phyloP scores from a whole-genome alignment of 257 asterid species.

The Solanum ossicruentum region DNA sequence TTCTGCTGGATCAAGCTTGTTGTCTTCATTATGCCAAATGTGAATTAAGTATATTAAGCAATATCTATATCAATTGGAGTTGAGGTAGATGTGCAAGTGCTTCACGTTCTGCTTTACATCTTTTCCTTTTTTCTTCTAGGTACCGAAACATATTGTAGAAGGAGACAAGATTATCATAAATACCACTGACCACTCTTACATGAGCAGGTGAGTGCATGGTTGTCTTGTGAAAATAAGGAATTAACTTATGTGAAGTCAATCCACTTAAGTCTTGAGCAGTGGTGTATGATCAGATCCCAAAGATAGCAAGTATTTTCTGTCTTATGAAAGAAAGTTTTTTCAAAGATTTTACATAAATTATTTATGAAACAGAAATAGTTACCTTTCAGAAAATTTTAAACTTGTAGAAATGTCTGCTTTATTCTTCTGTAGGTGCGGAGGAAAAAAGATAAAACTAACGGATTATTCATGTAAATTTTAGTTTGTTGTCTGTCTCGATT shows the following conservation, averaged over 20 bases:
- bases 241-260: no score
- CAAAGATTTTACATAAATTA: no score
- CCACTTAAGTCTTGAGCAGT: no score
- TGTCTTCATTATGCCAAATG: not conserved
- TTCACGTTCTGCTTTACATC: not conserved
- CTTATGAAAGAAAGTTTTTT: no score
- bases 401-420: no score
- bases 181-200: slow-evolving; percentile 46
- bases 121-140: slow-evolving; percentile 19
- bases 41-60: not conserved
- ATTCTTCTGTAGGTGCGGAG: no score
- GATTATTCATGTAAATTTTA: no score
- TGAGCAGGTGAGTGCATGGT: slow-evolving; percentile 42
- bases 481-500: not conserved
- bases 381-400: no score
- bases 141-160: slow-evolving; percentile 56
- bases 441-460: no score
- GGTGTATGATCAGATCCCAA: no score
- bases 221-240: not conserved
- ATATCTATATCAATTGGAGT: not conserved
- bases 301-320: no score
- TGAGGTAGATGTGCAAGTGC: not conserved
- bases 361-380: no score
- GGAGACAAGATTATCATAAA: slow-evolving; percentile 58
- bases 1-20: not conserved